Evolutionary conservation across 2,329 filamentous ascomycete species (phyloP).

Genomic region (Neofusicoccum laricinum): DNA sequence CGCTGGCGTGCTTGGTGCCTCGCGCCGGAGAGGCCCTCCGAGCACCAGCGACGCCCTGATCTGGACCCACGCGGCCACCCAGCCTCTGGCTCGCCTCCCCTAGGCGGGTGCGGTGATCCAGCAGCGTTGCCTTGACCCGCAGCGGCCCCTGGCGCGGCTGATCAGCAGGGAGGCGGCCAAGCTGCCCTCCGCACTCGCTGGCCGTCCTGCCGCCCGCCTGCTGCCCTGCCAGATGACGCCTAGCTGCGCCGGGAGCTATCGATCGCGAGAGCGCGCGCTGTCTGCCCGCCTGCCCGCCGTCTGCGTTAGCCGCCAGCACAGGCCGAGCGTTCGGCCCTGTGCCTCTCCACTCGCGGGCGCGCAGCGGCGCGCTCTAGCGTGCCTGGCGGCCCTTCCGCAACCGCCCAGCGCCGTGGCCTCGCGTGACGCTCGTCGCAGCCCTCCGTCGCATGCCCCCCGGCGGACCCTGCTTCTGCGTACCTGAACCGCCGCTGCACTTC

Average conservation of each 20-base stretch:
- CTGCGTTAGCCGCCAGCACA: not conserved
- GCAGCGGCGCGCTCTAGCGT: too few species aligned
- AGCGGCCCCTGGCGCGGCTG: conserved; percentile 8
- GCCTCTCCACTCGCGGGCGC: not conserved
- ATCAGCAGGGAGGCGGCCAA: not conserved
- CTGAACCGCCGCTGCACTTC: not conserved
- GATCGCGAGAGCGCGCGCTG: not conserved
- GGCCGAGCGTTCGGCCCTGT: not conserved
- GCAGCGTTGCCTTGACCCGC: conserved; percentile 3
- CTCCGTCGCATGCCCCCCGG: not conserved
- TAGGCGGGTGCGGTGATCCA: not conserved
- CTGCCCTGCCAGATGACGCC: conserved; percentile 9
- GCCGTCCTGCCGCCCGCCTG: not conserved
- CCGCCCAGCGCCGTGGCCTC: not conserved
- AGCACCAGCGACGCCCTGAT: not conserved
- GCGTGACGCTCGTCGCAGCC: not conserved
- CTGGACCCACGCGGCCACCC: conserved; percentile 2
- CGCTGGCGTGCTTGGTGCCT: not conserved
- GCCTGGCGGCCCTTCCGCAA: not conserved
- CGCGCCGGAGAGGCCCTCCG: not conserved
- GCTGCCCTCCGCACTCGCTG: not conserved
- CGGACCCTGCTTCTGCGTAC: conserved; percentile 1
- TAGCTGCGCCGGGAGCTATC: conserved; percentile 10
- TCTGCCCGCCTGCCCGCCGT: not conserved
- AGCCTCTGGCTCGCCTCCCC: not conserved